These are phyloP conservation scores for Suillus ampliporus DNA, from an alignment of 768 basidiomycete species.

Conservation along the genomic window DNA sequence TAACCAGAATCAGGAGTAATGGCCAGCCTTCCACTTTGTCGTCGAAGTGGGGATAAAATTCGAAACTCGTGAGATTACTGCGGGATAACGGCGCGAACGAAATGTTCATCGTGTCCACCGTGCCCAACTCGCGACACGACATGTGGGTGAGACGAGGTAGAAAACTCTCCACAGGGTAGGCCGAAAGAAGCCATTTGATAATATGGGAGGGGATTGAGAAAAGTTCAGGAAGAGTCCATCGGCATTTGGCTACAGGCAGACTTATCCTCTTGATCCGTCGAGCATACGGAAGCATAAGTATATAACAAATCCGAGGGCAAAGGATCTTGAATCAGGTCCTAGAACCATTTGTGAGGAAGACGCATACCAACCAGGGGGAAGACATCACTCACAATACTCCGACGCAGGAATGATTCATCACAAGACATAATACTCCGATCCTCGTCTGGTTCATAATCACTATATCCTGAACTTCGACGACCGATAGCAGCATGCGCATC, in stretches of 20 bases:
- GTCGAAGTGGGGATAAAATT: background rate
- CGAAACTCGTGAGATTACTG: background rate
- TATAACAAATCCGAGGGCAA: background rate
- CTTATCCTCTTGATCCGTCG: background rate
- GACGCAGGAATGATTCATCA: background rate
- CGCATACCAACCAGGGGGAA: background rate
- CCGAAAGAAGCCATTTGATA: background rate
- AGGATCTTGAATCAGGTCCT: background rate
- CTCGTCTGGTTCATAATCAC: background rate
- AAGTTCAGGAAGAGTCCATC: background rate
- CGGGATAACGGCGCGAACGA: background rate
- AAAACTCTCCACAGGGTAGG: background rate
- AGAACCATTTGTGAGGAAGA: background rate
- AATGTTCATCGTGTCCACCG: too few relatives aligned
- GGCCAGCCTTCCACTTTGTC: background rate
- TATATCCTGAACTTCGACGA: background rate
- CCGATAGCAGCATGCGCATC: constrained; percentile 2
- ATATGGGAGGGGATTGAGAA: background rate
- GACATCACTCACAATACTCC: background rate
- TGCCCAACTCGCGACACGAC: too few relatives aligned
- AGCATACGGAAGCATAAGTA: background rate
- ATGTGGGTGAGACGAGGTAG: constrained; percentile 3
- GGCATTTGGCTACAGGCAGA: background rate
- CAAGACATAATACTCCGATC: background rate
- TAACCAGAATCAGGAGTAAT: background rate